Evolutionary conservation across 202 grass and related monocot genomes (phyloP).

Genomic region (Dendrocalamus latiflorus): DNA sequence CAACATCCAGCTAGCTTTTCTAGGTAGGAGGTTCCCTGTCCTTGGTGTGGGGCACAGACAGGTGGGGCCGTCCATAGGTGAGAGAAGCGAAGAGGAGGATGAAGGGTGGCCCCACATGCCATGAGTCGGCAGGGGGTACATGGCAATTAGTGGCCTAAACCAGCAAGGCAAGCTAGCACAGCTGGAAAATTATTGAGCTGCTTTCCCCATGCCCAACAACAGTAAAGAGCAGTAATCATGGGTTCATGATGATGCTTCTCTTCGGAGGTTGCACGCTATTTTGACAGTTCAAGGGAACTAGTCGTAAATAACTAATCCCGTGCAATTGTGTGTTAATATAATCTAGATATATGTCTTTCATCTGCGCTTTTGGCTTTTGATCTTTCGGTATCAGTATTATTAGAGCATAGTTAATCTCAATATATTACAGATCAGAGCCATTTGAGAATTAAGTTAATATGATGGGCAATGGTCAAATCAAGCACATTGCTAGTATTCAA

Average conservation of each 20-base stretch:
- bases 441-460: not conserved
- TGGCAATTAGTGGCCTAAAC: slow-evolving; percentile 23
- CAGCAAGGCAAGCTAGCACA: slow-evolving; percentile 28
- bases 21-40: not conserved
- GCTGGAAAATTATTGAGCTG: slow-evolving; percentile 16
- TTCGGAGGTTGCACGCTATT: not conserved
- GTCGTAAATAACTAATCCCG: not conserved
- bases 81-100: not conserved
- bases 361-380: not conserved
- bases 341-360: not conserved
- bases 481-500: not conserved
- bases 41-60: not conserved
- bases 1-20: no score
- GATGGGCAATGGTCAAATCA: not conserved
- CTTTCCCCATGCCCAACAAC: not conserved
- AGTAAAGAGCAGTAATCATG: slow-evolving; percentile 18
- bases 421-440: not conserved
- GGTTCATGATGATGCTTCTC: not conserved
- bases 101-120: not conserved
- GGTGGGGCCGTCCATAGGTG: not conserved
- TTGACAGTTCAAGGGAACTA: not conserved
- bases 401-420: not conserved
- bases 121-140: not conserved
- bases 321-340: not conserved
- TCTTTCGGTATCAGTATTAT: not conserved